Evolutionary conservation across 2,329 filamentous ascomycete species (phyloP), one percentile per base, ranked within the genome.

Genomic region (Pseudogymnoascus sp.): DNA sequence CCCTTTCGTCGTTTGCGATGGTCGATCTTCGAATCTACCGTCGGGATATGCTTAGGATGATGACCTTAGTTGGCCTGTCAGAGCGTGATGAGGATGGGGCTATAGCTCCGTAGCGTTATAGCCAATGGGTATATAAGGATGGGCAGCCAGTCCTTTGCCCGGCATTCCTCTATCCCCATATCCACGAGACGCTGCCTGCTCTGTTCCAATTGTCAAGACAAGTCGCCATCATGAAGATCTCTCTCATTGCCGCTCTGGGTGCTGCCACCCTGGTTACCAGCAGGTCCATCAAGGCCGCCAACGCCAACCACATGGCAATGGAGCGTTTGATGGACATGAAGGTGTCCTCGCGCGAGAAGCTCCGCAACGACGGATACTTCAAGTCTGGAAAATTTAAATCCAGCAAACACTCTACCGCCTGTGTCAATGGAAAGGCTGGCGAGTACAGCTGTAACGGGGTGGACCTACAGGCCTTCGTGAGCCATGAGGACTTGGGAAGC

Each of bases 401-500:
- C 47, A 54, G n/a, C 29, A 54, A 17, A 1, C 21, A 21, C 21
- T 21, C 21, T 3, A 21, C 21, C 21, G 29, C 47, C 47, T 54
- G 47, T 17, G 35, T 29, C 29, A 13, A 54, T 33, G 47, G 47
- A 26, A 54, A 54, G 47, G 47, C 47, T 35, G 47, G 47, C 9
- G 47, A 54, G 47, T 54, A 54, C 47, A 54, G 47, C 29, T 54
- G 47, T 54, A 54, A 54, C 15, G 47, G 47, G 74, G 75, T 82
- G 10, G 81, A 84, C 65, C 75, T 83, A 2, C 79, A 82, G 67
- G 78, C 81, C 66, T 84, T 85, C 71, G 71, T 81, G 47, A 77
- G 76, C 39, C 82, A 85, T 66, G 75, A 77, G 3, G 76, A 77
- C 29, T 76, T 85, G 1, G 82, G 81, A 5, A 80, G 78, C 64